Evolutionary conservation across 2,329 filamentous ascomycete genomes (phyloP).

Genomic region (Colletotrichum higginsianum): DNA sequence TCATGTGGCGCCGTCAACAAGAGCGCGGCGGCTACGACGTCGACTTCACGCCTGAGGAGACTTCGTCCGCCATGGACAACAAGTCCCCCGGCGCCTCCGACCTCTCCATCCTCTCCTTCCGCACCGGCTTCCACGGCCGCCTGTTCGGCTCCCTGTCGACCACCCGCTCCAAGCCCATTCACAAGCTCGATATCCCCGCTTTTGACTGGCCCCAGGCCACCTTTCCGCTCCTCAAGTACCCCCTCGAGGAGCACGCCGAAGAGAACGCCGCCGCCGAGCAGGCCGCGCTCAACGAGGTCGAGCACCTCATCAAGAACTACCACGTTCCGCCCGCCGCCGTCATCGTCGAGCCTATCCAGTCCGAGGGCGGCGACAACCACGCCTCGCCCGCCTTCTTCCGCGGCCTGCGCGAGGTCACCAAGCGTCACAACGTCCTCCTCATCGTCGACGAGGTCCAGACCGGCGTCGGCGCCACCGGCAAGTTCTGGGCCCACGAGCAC

Average conservation of each 20-base stretch:
- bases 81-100: slow-evolving; percentile 80
- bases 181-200: slow-evolving; percentile 94
- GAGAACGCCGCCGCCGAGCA: slow-evolving; percentile 89
- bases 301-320: slow-evolving; percentile 84
- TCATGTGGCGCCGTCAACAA: slow-evolving; percentile 89
- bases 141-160: slow-evolving; percentile 90
- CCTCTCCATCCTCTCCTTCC: slow-evolving; percentile 91
- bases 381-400: slow-evolving; percentile 90
- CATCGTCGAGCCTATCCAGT: slow-evolving; percentile 92
- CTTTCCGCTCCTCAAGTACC: slow-evolving; percentile 90
- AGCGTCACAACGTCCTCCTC: slow-evolving; percentile 82
- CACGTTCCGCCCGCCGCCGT: slow-evolving; percentile 86
- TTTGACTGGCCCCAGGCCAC: slow-evolving; percentile 95
- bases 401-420: slow-evolving; percentile 84
- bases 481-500: slow-evolving; percentile 98
- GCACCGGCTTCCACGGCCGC: slow-evolving; percentile 89
- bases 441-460: slow-evolving; percentile 97
- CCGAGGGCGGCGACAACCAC: slow-evolving; percentile 95
- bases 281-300: slow-evolving; percentile 85
- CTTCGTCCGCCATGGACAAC: slow-evolving; percentile 84
- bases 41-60: slow-evolving; percentile 85
- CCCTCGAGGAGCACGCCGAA: slow-evolving; percentile 81
- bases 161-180: slow-evolving; percentile 92
- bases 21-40: slow-evolving; percentile 84
- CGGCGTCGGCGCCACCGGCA: slow-evolving; percentile 91